Base-by-base conservation (phyloP, 805 yeast species). In the Metschnikowia cubensis region DNA sequence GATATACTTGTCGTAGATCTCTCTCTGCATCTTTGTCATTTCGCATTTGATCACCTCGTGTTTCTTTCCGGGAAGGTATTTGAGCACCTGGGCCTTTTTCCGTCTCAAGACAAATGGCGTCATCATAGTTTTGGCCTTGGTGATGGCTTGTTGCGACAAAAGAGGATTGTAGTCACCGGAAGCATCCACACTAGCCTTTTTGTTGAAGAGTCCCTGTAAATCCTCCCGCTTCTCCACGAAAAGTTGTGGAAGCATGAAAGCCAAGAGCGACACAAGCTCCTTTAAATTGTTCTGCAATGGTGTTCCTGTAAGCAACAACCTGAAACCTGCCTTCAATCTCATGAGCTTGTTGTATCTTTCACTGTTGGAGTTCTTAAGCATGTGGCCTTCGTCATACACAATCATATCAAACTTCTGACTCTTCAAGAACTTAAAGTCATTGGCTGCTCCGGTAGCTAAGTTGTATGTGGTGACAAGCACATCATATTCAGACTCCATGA, bases 321-420 rank as follows among this genome's bases (percentile, higher is more conserved):
- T 77, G 70, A 92, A 94, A n/a, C 80, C 77, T 0, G 94, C 97
- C 51, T 77, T 79, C 47, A 94, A 72, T 60, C 82, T 82, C 96
- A 92, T 91, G 53, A 94, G 75, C 67, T 90, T 92, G 52, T 73
- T 76, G 65, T 92, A 94, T 58, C 99, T 77, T 60, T 92, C 98
- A 31, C 94, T 81, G 52, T 79, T 75, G 2, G 96, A 87, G 67
- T 94, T 94, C 65, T 94, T 94, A 58, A 94, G 75, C 88, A 94
- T 84, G 67, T 94, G 99, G 2, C 99, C 99, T 73, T 94, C 99
- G 67, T 94, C 99, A 63, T 89, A 94, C 1, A 94, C 92, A 53
- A 96, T 82, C 57, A 86, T 88, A 65, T 94, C 89, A 67, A 94
- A 94, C 20, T 80, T 76, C 60, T 84, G 82, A 54, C 80, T 76